These are phyloP conservation scores for Hymenotorrendiella dingleyae DNA, from an alignment of 2,329 filamentous ascomycete genomes.

Conservation along the genomic window DNA sequence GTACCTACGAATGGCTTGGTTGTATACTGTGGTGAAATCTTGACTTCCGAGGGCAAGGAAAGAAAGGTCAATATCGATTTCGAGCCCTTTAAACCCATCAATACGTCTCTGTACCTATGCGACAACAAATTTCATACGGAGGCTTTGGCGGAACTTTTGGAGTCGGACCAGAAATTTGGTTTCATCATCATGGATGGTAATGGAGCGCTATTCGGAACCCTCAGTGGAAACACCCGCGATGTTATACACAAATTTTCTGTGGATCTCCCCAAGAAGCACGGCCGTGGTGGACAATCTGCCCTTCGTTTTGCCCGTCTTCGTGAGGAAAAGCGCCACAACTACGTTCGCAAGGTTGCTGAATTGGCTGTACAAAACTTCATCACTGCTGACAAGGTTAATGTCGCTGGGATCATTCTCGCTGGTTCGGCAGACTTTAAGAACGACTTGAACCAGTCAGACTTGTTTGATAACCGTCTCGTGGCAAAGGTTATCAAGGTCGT, in stretches of 20 bases:
- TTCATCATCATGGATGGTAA: constrained; percentile 99
- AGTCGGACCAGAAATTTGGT: constrained; percentile 98
- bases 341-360: constrained; percentile 97
- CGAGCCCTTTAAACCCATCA: constrained; percentile 99
- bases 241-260: constrained; percentile 97
- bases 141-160: constrained; percentile 90
- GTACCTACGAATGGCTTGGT: constrained; percentile 96
- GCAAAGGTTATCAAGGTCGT: constrained; percentile 99
- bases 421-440: constrained; percentile 99
- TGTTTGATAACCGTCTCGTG: constrained; percentile 89
- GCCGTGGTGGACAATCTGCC: constrained; percentile 98
- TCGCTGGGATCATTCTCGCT: constrained; percentile 88
- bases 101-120: constrained; percentile 97
- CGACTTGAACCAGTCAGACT: constrained; percentile 92
- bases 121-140: constrained; percentile 99
- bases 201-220: constrained; percentile 90
- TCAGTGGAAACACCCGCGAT: constrained; percentile 95
- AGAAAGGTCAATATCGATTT: constrained; percentile 99
- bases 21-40: constrained; percentile 99
- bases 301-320: constrained; percentile 98
- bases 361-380: constrained; percentile 98
- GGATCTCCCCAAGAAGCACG: constrained; percentile 99
- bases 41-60: constrained; percentile 97
- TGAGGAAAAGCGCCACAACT: constrained; percentile 99
- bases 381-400: constrained; percentile 96